Percentiles rank a stretch among this genome's conserved stretches.
Conservation (phyloP, 1,139 yeast species). For the Saccharomyces hybrid region DNA sequence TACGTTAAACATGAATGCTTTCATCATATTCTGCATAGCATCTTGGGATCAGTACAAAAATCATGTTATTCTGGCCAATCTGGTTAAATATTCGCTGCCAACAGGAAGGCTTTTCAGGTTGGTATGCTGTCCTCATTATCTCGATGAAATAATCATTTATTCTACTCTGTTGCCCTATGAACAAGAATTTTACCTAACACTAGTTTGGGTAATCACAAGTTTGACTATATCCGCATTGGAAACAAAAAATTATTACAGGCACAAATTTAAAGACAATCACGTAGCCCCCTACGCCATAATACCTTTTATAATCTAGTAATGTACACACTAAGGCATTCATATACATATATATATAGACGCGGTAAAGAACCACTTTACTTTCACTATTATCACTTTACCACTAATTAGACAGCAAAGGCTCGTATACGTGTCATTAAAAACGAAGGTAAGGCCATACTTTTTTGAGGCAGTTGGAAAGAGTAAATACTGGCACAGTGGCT, state of each 20-base stretch:
- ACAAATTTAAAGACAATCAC: conserved; percentile 26
- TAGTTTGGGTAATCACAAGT: conserved; percentile 57
- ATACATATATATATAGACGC: neutral
- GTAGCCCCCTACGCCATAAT: conserved; percentile 31
- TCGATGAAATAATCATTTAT: conserved; percentile 67
- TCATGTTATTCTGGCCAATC: conserved; percentile 52
- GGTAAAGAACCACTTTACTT: neutral
- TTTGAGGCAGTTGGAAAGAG: neutral
- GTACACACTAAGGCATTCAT: neutral
- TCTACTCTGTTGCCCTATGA: conserved; percentile 32
- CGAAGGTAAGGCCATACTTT: neutral
- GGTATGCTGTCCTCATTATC: conserved; percentile 71
- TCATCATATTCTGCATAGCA: conserved; percentile 36
- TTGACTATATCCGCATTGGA: conserved; percentile 57
- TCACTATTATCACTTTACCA: neutral
- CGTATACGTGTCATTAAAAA: neutral
- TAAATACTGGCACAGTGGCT: neutral
- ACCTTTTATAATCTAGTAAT: conserved; percentile 33
- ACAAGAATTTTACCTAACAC: conserved; percentile 19
- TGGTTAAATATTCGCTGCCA: conserved; percentile 66
- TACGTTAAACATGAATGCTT: conserved; percentile 11
- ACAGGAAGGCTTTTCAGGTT: conserved; percentile 41
- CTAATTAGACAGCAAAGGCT: neutral
- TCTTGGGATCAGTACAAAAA: conserved; percentile 50
- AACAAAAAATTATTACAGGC: conserved; percentile 45